phyloP scores from a whole-genome alignment of 2,329 filamentous ascomycete species.

The Ophioceras dolichostomum region DNA sequence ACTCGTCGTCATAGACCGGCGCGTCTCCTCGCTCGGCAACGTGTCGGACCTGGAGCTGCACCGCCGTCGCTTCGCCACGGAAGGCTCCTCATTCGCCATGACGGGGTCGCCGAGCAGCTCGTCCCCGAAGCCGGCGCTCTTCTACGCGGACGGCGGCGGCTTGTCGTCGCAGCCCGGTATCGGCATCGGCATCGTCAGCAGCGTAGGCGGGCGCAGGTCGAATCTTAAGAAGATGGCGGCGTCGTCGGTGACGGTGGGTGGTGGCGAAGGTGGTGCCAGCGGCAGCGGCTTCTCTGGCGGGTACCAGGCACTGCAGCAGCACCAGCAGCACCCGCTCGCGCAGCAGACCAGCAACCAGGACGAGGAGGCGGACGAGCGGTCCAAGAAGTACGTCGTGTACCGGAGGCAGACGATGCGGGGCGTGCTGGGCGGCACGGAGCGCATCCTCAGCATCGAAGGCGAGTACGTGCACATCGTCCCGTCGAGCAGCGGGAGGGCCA shows the following conservation, averaged over 20 bases:
- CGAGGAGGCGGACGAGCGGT: slow-evolving; percentile 43
- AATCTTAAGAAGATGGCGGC: slow-evolving; percentile 1
- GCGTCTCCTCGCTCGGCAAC: slow-evolving; percentile 66
- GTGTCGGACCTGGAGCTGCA: slow-evolving; percentile 65
- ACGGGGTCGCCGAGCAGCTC: slow-evolving; percentile 55
- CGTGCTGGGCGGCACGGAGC: slow-evolving; percentile 61
- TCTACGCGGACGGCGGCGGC: slow-evolving; percentile 27
- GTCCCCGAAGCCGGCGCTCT: slow-evolving; percentile 52
- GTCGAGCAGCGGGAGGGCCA: slow-evolving; percentile 50
- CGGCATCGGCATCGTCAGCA: background rate
- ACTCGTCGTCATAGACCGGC: slow-evolving; percentile 64
- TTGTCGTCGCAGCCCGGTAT: background rate
- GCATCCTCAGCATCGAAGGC: slow-evolving; percentile 67
- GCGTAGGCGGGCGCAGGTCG: slow-evolving; percentile 1
- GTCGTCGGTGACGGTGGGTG: background rate
- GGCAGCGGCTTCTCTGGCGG: slow-evolving; percentile 20
- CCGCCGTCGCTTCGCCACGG: slow-evolving; percentile 62
- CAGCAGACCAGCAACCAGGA: slow-evolving; percentile 44
- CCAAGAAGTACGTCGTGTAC: slow-evolving; percentile 70
- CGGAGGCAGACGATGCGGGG: slow-evolving; percentile 76
- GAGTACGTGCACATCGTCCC: slow-evolving; percentile 84
- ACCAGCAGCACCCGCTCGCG: slow-evolving; percentile 61
- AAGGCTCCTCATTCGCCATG: slow-evolving; percentile 56
- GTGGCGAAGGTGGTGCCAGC: too few species aligned
- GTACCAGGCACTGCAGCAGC: too few species aligned